Percentiles rank a stretch among this genome's conserved stretches.
Conservation (phyloP, 108 stramenopile genomes). For the Cyclotella distinguenda region DNA sequence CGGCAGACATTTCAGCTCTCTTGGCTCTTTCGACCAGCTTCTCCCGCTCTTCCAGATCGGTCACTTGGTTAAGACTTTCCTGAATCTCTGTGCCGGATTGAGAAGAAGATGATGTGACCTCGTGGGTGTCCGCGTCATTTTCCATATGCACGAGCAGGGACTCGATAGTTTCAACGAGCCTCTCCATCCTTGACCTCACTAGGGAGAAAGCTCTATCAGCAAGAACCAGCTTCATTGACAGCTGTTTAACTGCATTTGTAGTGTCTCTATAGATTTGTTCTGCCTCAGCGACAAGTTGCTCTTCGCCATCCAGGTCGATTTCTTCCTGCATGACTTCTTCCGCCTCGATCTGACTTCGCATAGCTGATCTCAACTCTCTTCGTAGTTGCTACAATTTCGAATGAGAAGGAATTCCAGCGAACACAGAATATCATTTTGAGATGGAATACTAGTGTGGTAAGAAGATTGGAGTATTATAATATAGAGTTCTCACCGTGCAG, state of each 20-base stretch:
- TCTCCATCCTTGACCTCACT: constrained; percentile 67
- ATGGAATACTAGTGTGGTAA: too few species aligned
- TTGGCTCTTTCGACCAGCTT: constrained; percentile 59
- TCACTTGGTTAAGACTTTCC: constrained; percentile 18
- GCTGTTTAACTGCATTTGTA: constrained; percentile 71
- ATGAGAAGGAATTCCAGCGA: not conserved
- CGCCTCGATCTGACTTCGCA: constrained; percentile 69
- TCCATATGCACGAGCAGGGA: constrained; percentile 70
- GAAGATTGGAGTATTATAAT: not conserved
- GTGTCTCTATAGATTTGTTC: constrained; percentile 70
- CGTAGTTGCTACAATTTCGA: constrained; percentile 54
- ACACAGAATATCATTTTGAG: too few species aligned
- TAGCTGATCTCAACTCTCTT: constrained; percentile 60
- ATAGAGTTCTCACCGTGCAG: constrained; percentile 56
- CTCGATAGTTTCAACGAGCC: constrained; percentile 73
- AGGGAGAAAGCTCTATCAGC: constrained; percentile 78
- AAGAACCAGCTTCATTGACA: constrained; percentile 69
- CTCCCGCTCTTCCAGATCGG: constrained; percentile 48
- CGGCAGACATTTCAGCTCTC: constrained; percentile 73
- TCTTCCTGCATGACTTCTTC: constrained; percentile 75
- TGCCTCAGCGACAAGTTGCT: constrained; percentile 75
- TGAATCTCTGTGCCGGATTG: constrained; percentile 41
- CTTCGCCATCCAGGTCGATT: constrained; percentile 51
- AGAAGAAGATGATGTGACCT: constrained; percentile 46
- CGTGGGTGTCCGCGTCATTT: constrained; percentile 47